A percentile compares a stretch with the other conserved stretches of the same genome.
phyloP scores from a whole-genome alignment of 345 rosid species.

The Murraya koenigii region DNA sequence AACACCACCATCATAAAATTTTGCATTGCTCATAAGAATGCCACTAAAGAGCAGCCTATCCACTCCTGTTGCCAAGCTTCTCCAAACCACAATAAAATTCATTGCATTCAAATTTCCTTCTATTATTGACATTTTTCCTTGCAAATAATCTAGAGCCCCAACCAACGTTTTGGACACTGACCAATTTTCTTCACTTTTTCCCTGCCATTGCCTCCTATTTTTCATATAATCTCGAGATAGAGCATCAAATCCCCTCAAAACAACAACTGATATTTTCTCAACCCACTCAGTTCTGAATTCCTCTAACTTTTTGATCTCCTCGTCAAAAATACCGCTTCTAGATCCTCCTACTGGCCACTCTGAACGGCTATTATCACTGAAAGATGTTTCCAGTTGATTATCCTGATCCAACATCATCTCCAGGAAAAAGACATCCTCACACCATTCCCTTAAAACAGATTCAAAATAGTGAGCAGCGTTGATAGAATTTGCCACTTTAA shows the following conservation, averaged over 20 bases:
- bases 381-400: constrained; percentile 34
- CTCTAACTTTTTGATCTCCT: constrained; percentile 57
- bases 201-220: constrained; percentile 85
- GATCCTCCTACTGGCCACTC: constrained; percentile 25
- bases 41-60: constrained; percentile 60
- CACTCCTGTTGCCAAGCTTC: constrained; percentile 69
- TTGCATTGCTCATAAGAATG: constrained; percentile 54
- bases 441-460: constrained; percentile 74
- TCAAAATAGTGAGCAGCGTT: constrained; percentile 71
- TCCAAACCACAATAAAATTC: constrained; percentile 72
- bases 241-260: constrained; percentile 83
- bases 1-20: constrained; percentile 57
- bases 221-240: constrained; percentile 70
- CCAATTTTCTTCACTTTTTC: constrained; percentile 67
- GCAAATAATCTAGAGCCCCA: constrained; percentile 71
- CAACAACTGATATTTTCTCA: constrained; percentile 65
- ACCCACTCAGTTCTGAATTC: constrained; percentile 75
- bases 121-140: constrained; percentile 61
- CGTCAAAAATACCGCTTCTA: constrained; percentile 47
- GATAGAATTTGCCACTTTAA: constrained; percentile 68
- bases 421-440: constrained; percentile 81
- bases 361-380: constrained; percentile 16
- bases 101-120: constrained; percentile 56
- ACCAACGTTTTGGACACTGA: constrained; percentile 60
- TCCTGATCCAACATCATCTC: constrained; percentile 56